A percentile compares a stretch with the other conserved stretches of the same genome.
phyloP scores from a whole-genome alignment of 2,329 filamentous ascomycete genomes.

The Elsinoe batatas region DNA sequence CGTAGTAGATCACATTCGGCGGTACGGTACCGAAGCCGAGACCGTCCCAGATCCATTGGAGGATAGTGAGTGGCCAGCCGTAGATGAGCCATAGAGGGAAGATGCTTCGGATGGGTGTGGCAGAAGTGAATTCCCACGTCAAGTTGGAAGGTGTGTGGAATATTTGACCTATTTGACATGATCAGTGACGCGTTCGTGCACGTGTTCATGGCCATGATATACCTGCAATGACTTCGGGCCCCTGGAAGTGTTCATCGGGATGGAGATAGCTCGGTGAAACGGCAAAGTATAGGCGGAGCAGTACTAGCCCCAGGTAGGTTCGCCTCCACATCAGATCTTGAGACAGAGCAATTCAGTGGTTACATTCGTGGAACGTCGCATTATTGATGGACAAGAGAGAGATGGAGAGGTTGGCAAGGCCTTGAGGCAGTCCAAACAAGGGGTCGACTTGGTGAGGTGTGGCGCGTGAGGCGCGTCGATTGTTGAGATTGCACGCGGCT shows the following conservation, averaged over 20 bases:
- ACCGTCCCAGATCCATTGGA: conserved; percentile 88
- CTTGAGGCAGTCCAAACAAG: conserved; percentile 1
- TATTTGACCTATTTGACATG: conserved; percentile 58
- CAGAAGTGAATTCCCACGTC: conserved; percentile 93
- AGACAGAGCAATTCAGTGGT: background rate
- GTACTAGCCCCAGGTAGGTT: conserved; percentile 71
- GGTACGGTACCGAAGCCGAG: conserved; percentile 69
- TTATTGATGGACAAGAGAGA: background rate
- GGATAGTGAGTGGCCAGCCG: conserved; percentile 80
- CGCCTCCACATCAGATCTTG: conserved; percentile 69
- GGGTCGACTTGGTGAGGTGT: background rate
- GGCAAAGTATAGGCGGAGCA: conserved; percentile 88
- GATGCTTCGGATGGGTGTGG: conserved; percentile 82
- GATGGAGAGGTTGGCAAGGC: background rate
- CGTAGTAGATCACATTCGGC: conserved; percentile 83
- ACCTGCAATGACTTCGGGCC: conserved; percentile 95
- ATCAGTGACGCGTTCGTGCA: background rate
- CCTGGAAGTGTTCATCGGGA: conserved; percentile 98
- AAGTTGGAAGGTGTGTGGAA: conserved; percentile 82
- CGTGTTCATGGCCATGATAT: conserved; percentile 29
- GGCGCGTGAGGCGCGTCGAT: conserved; percentile 5
- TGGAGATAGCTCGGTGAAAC: conserved; percentile 93
- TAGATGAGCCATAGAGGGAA: conserved; percentile 96
- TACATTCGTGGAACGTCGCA: background rate
- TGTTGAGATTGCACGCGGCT: conserved; percentile 10